These are phyloP conservation scores for Chalciporus sp. DNA, from an alignment of 1,284 basidiomycete species.

Conservation along the genomic window DNA sequence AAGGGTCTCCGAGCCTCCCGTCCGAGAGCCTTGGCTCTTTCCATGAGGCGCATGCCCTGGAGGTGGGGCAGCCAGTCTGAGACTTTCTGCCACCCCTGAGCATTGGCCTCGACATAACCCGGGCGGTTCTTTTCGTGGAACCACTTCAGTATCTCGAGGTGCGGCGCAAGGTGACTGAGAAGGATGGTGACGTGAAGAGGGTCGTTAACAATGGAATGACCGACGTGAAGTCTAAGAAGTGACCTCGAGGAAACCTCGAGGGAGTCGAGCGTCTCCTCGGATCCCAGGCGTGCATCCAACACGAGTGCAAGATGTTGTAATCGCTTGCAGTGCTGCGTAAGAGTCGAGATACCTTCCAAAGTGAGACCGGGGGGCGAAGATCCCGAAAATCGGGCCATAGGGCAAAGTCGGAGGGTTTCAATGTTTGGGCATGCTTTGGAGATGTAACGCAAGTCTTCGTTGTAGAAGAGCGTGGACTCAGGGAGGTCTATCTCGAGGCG, in stretches of 20 bases:
- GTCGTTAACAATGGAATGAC: conserved; percentile 71
- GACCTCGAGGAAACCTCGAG: conserved; percentile 58
- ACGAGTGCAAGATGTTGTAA: conserved; percentile 67
- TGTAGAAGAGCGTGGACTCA: conserved; percentile 65
- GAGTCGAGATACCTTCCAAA: conserved; percentile 58
- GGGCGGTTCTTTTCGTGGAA: conserved; percentile 75
- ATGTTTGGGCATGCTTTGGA: conserved; percentile 65
- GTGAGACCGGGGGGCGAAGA: conserved; percentile 51
- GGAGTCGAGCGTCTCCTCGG: conserved; percentile 46
- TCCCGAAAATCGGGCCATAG: conserved; percentile 62
- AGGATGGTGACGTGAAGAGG: conserved; percentile 67
- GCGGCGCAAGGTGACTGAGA: conserved; percentile 73
- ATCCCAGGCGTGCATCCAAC: conserved; percentile 56
- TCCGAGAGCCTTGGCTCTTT: conserved; percentile 50
- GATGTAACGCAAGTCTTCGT: conserved; percentile 57
- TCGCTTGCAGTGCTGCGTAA: conserved; percentile 57
- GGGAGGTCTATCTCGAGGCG: conserved; percentile 75
- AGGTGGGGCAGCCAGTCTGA: conserved; percentile 68
- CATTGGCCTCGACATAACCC: conserved; percentile 65
- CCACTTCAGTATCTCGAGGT: conserved; percentile 66
- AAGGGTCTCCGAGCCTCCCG: conserved; percentile 30
- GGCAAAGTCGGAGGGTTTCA: conserved; percentile 65
- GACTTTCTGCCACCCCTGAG: conserved; percentile 66
- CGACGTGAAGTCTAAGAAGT: conserved; percentile 66
- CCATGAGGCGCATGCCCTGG: conserved; percentile 62